Evolutionary conservation across 225 moss, liverwort and hornwort species (phyloP).

Genomic region (Polytrichum commune): DNA sequence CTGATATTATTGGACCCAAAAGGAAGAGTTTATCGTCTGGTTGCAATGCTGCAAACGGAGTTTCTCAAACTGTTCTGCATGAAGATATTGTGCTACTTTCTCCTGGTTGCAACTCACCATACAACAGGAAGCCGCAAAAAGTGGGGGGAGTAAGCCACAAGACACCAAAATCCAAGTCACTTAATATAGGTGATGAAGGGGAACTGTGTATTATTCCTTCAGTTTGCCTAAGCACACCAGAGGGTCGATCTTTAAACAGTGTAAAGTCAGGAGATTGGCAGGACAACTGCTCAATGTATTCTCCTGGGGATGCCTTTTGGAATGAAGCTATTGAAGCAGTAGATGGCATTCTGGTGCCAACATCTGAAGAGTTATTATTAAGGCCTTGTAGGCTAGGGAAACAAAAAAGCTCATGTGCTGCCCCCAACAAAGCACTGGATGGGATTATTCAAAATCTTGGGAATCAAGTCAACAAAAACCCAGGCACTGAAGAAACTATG

Average conservation of each 20-base stretch:
- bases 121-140: slow-evolving; percentile 15
- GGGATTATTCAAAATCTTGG: slow-evolving; percentile 15
- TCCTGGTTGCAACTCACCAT: slow-evolving; percentile 34
- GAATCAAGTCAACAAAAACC: slow-evolving; percentile 18
- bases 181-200: slow-evolving; percentile 25
- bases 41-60: slow-evolving; percentile 1
- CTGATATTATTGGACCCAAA: slow-evolving; percentile 24
- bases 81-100: slow-evolving; percentile 23
- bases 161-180: slow-evolving; percentile 12
- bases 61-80: slow-evolving; percentile 9
- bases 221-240: slow-evolving; percentile 21
- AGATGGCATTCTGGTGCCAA: slow-evolving; percentile 58
- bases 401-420: slow-evolving; percentile 14
- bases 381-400: slow-evolving; percentile 27
- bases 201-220: slow-evolving; percentile 43
- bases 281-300: slow-evolving; percentile 63
- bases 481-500: slow-evolving; percentile 16
- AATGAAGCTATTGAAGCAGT: slow-evolving; percentile 88
- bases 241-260: slow-evolving; percentile 26
- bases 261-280: slow-evolving; percentile 36
- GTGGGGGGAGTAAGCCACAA: slow-evolving; percentile 9
- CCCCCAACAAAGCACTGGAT: slow-evolving; percentile 10
- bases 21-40: slow-evolving; percentile 16
- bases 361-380: slow-evolving; percentile 12
- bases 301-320: slow-evolving; percentile 97